Percentiles rank a stretch among this genome's conserved stretches.
Evolutionary conservation across 2,329 filamentous ascomycete species (phyloP).

Genomic region (Didymella sp.): DNA sequence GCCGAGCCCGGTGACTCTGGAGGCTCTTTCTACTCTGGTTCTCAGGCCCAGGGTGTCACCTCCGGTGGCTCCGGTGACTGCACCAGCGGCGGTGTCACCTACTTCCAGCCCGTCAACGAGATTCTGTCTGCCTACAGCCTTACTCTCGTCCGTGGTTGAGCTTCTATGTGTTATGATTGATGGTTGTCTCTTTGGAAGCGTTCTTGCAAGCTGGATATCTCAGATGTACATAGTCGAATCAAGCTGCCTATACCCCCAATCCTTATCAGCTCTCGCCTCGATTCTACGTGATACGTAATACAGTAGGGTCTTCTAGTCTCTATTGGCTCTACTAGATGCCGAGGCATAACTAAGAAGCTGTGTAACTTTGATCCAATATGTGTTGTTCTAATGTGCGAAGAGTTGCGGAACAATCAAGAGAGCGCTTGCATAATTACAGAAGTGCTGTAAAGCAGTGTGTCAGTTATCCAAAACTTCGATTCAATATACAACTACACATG

Average conservation of each 20-base stretch:
- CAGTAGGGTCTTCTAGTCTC: too few species aligned
- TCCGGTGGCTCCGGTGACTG: slow-evolving; percentile 53
- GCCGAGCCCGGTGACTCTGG: slow-evolving; percentile 55
- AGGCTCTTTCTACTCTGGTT: slow-evolving; percentile 51
- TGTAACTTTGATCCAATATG: too few species aligned
- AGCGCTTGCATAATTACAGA: too few species aligned
- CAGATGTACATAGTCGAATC: background rate
- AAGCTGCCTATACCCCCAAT: background rate
- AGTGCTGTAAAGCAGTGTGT: too few species aligned
- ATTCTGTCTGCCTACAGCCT: slow-evolving; percentile 52
- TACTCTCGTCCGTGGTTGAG: slow-evolving; percentile 31
- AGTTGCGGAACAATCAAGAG: too few species aligned
- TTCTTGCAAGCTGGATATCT: background rate
- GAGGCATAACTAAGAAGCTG: too few species aligned
- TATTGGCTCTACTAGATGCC: too few species aligned
- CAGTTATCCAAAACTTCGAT: too few species aligned
- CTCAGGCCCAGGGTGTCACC: slow-evolving; percentile 54
- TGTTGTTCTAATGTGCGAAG: too few species aligned
- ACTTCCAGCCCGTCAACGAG: slow-evolving; percentile 54
- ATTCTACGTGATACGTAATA: too few species aligned
- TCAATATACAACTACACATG: too few species aligned
- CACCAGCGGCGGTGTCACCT: slow-evolving; percentile 48
- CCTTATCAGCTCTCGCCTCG: too few species aligned
- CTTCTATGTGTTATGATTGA: background rate
- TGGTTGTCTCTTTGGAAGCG: background rate